These are phyloP conservation scores for Cercospora citrullina DNA, from an alignment of 2,329 filamentous ascomycete species.

Conservation along the genomic window DNA sequence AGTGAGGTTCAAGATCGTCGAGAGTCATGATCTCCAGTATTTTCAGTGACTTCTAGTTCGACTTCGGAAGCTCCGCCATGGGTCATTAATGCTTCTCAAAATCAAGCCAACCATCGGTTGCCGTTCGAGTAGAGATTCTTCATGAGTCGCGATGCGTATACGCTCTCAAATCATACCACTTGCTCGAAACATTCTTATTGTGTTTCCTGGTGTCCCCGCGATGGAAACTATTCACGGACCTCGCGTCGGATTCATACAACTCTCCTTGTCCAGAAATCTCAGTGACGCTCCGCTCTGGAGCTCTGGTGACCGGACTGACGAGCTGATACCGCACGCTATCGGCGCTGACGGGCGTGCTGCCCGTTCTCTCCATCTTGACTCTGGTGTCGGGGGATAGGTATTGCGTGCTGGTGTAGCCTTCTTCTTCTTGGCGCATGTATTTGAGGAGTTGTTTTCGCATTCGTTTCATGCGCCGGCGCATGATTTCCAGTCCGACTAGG, in stretches of 20 bases:
- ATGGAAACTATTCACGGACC: conserved; percentile 12
- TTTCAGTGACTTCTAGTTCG: not conserved
- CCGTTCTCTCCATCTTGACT: not conserved
- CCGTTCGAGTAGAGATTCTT: not conserved
- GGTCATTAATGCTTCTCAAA: not conserved
- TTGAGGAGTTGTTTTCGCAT: conserved; percentile 12
- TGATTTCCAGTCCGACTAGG: conserved; percentile 17
- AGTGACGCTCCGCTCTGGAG: not conserved
- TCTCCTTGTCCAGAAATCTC: conserved; percentile 7
- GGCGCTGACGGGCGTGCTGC: not conserved
- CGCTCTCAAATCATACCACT: conserved; percentile 10
- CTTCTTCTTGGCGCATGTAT: conserved; percentile 10
- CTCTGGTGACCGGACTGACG: not conserved
- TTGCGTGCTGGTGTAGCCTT: not conserved
- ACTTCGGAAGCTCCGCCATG: not conserved
- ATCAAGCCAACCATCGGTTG: not conserved
- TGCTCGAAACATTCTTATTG: conserved; percentile 5
- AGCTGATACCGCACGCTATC: conserved; percentile 2
- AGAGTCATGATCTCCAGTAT: not conserved
- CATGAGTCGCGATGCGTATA: conserved; percentile 2
- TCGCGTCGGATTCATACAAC: conserved; percentile 10
- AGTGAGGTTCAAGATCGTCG: not conserved
- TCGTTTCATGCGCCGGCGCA: conserved; percentile 18
- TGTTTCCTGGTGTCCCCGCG: conserved; percentile 2
- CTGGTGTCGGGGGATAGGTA: not conserved